Percentiles rank a stretch among this genome's conserved stretches.
Evolutionary conservation across 768 basidiomycete species (phyloP).

Genomic region (Dacryopinax primogenitus): DNA sequence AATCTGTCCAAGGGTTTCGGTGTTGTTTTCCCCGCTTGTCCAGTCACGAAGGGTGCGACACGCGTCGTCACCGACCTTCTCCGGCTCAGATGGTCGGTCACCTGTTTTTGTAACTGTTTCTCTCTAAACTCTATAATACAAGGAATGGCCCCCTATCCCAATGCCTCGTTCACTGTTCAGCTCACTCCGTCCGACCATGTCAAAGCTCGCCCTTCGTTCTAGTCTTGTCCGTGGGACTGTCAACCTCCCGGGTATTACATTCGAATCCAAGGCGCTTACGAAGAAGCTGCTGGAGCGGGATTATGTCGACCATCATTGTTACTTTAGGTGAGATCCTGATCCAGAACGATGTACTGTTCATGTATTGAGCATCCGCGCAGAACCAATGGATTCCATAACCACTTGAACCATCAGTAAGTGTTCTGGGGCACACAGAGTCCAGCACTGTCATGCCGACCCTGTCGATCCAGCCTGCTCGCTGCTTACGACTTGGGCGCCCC

Average conservation of each 20-base stretch:
- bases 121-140: background rate
- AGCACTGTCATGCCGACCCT: background rate
- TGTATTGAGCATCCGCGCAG: background rate
- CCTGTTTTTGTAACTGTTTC: too few species aligned
- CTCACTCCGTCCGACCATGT: background rate
- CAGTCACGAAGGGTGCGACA: too few species aligned
- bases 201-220: background rate
- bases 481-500: constrained; percentile 46
- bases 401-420: constrained; percentile 46
- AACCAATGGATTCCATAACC: constrained; percentile 40
- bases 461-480: constrained; percentile 35
- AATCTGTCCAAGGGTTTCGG: too few species aligned
- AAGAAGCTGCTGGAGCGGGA: constrained; percentile 40
- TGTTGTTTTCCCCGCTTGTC: too few species aligned
- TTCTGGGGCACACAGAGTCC: background rate
- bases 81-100: too few species aligned
- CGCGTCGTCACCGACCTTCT: too few species aligned
- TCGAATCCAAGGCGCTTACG: constrained; percentile 31
- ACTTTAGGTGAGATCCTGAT: constrained; percentile 25
- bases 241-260: constrained; percentile 37
- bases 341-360: background rate
- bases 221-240: constrained; percentile 29
- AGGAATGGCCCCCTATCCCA: background rate
- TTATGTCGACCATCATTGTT: constrained; percentile 40
- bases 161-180: background rate